These are phyloP conservation scores for Pseudonectria foliicola DNA, from an alignment of 2,329 filamentous ascomycete species.

Conservation along the genomic window DNA sequence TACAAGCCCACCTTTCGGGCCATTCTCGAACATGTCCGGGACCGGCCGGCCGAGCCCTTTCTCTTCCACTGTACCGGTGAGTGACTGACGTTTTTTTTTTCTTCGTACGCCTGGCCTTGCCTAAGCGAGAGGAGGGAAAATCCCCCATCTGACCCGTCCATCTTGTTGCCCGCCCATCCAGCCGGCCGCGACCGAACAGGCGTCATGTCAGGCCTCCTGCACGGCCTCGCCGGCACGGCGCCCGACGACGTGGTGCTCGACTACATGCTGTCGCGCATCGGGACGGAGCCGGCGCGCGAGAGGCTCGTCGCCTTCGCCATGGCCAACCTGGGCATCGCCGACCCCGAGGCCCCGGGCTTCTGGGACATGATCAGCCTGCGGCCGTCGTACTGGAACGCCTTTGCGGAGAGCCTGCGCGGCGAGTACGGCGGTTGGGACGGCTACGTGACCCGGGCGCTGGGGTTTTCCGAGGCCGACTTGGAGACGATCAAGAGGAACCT, in stretches of 20 bases:
- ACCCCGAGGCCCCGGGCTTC: constrained; percentile 39
- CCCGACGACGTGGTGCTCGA: constrained; percentile 37
- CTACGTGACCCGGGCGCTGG: constrained; percentile 38
- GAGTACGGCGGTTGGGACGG: constrained; percentile 42
- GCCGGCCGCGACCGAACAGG: constrained; percentile 50
- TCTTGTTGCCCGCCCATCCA: constrained; percentile 14
- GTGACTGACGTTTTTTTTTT: constrained; percentile 13
- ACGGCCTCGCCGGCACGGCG: constrained; percentile 41
- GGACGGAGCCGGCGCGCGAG: constrained; percentile 43
- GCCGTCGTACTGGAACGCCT: constrained; percentile 37
- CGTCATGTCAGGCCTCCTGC: constrained; percentile 42
- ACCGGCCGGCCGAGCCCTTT: constrained; percentile 37
- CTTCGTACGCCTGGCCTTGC: too few species aligned
- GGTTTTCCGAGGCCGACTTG: constrained; percentile 40
- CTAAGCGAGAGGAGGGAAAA: too few species aligned
- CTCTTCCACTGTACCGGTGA: constrained; percentile 49
- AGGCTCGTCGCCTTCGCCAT: constrained; percentile 37
- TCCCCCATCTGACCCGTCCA: too few species aligned
- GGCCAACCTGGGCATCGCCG: constrained; percentile 27
- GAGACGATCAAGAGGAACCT: constrained; percentile 41
- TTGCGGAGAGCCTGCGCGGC: constrained; percentile 35
- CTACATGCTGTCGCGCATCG: constrained; percentile 48
- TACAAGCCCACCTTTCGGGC: constrained; percentile 36
- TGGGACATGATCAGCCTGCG: constrained; percentile 39
- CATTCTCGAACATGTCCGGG: constrained; percentile 42